These are phyloP conservation scores for Eucalyptus pauciflora DNA, from an alignment of 345 rosid species.

Conservation along the genomic window DNA sequence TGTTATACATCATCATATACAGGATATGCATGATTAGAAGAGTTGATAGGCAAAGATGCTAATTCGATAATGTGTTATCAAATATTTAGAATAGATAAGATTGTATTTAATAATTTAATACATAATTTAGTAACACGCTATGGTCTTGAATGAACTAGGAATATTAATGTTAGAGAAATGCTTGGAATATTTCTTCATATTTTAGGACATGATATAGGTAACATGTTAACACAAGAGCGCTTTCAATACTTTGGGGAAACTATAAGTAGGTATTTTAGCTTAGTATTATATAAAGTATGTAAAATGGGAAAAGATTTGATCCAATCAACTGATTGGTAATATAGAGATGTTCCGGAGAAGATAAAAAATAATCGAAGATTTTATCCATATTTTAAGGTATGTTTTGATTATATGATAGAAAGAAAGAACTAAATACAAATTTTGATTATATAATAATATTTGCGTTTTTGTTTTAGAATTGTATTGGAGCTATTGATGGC, in stretches of 20 bases:
- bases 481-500: accelerated
- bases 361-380: too few relatives aligned
- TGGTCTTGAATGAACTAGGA: too few relatives aligned
- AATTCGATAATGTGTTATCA: accelerated
- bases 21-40: too few relatives aligned
- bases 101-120: too few relatives aligned
- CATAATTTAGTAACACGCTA: accelerated
- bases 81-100: accelerated
- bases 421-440: too few relatives aligned
- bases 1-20: too few relatives aligned
- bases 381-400: accelerated
- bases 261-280: accelerated
- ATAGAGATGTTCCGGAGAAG: accelerated
- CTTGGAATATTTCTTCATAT: accelerated
- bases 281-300: too few relatives aligned
- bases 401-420: too few relatives aligned
- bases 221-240: accelerated
- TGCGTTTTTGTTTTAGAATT: too few relatives aligned
- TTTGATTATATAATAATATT: too few relatives aligned
- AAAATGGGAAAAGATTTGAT: accelerated
- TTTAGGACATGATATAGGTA: too few relatives aligned
- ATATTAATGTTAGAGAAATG: too few relatives aligned
- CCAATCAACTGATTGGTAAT: accelerated
- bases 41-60: accelerated
- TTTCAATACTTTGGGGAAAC: accelerated